Conservation (phyloP, 2,329 filamentous ascomycete species). For the Cladobotryum protrusum region DNA sequence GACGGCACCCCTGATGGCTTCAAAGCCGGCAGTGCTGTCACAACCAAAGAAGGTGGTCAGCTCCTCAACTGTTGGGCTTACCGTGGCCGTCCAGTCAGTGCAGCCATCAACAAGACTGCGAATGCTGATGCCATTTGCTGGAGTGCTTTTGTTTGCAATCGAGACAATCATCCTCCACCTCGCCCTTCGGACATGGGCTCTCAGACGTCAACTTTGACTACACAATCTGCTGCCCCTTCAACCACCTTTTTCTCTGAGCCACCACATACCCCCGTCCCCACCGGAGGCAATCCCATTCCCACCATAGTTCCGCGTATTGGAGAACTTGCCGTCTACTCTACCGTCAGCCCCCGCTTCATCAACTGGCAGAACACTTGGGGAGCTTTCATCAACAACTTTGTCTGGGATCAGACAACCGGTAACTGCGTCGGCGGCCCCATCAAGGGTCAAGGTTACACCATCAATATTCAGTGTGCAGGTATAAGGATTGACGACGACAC, state of each 20-base stretch:
- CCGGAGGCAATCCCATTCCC: conserved; percentile 24
- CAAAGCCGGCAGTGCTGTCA: conserved; percentile 34
- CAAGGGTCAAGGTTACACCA: conserved; percentile 30
- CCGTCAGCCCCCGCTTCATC: conserved; percentile 33
- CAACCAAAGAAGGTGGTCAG: conserved; percentile 33
- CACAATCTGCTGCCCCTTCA: conserved; percentile 25
- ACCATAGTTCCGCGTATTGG: conserved; percentile 24
- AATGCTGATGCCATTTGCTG: conserved; percentile 33
- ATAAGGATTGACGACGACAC: conserved; percentile 33
- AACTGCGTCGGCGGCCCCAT: conserved; percentile 27
- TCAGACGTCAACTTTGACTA: conserved; percentile 29
- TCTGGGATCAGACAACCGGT: conserved; percentile 33
- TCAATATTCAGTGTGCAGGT: conserved; percentile 32
- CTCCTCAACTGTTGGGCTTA: conserved; percentile 38
- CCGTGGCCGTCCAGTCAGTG: conserved; percentile 33
- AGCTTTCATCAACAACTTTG: conserved; percentile 33
- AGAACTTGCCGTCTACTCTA: conserved; percentile 25
- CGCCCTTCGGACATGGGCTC: conserved; percentile 31
- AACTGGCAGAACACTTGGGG: conserved; percentile 35
- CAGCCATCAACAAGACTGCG: conserved; percentile 32
- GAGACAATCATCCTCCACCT: conserved; percentile 26
- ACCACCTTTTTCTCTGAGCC: conserved; percentile 27
- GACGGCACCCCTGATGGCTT: conserved; percentile 35
- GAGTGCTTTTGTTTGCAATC: conserved; percentile 38
- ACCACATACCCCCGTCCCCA: conserved; percentile 21